phyloP scores from a whole-genome alignment of 2,329 filamentous ascomycete species.

The Pseudopyrenochaeta lycopersici region DNA sequence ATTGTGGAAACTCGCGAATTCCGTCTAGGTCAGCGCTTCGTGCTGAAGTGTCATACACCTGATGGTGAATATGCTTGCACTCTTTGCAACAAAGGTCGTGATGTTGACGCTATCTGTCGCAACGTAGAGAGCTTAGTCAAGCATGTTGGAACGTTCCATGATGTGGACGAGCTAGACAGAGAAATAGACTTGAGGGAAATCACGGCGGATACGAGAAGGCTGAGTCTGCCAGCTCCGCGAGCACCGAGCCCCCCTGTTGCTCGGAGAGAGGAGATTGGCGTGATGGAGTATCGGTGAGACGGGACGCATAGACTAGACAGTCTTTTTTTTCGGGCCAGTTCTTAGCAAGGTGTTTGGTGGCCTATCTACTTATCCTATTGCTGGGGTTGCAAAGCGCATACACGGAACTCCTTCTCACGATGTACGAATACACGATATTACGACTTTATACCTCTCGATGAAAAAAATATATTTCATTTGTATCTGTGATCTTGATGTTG shows the following conservation, averaged over 20 bases:
- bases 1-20: slow-evolving; percentile 48
- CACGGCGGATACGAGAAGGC: slow-evolving; percentile 23
- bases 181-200: slow-evolving; percentile 44
- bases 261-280: slow-evolving; percentile 23
- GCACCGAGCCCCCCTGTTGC: slow-evolving; percentile 19
- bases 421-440: slow-evolving; percentile 7
- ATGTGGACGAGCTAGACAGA: slow-evolving; percentile 40
- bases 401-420: not conserved
- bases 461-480: not conserved
- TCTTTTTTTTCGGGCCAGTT: not conserved
- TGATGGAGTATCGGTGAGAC: slow-evolving; percentile 23
- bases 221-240: slow-evolving; percentile 30
- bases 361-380: not conserved
- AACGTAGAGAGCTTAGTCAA: slow-evolving; percentile 47
- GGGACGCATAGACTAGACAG: not conserved
- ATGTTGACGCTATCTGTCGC: slow-evolving; percentile 47
- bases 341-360: slow-evolving; percentile 12
- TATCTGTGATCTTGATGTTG: too few species aligned
- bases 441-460: not conserved
- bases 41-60: slow-evolving; percentile 49
- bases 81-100: slow-evolving; percentile 42
- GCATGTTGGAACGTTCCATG: slow-evolving; percentile 47
- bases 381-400: not conserved
- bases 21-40: slow-evolving; percentile 47
- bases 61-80: slow-evolving; percentile 49